A percentile compares a stretch with the other conserved stretches of the same genome.
These are phyloP conservation scores for Thraustotheca clavata DNA, from an alignment of 352 stramenopile genomes.

Conservation along the genomic window DNA sequence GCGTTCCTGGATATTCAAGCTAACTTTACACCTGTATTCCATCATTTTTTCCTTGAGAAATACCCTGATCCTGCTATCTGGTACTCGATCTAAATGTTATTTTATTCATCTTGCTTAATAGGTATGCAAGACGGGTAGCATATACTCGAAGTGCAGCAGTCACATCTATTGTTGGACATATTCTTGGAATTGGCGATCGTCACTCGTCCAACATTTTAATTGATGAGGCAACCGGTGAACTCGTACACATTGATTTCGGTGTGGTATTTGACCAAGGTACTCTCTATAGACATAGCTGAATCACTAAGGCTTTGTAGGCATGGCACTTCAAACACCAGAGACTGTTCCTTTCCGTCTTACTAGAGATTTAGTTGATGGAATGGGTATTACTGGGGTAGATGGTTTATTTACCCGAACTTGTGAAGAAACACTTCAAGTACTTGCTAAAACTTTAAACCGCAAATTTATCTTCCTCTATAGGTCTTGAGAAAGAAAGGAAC, in stretches of 20 bases:
- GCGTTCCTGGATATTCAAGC: constrained; percentile 87
- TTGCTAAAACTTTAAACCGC: not conserved
- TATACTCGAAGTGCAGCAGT: constrained; percentile 96
- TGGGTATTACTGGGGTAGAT: constrained; percentile 94
- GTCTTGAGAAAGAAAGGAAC: constrained; percentile 89
- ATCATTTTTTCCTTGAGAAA: constrained; percentile 97
- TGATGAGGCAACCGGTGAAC: constrained; percentile 93
- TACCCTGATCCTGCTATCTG: constrained; percentile 93
- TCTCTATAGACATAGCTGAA: not conserved
- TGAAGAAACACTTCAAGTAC: constrained; percentile 85
- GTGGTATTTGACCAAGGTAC: constrained; percentile 99
- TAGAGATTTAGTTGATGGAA: constrained; percentile 98
- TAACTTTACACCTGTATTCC: constrained; percentile 96
- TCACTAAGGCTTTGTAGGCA: constrained; percentile 28
- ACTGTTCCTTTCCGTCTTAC: constrained; percentile 98
- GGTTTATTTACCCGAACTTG: constrained; percentile 94
- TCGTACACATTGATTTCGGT: constrained; percentile 99
- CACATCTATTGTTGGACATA: constrained; percentile 95
- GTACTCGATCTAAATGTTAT: constrained; percentile 68
- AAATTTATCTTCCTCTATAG: too few species aligned
- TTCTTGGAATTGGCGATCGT: constrained; percentile 97
- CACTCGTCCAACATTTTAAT: constrained; percentile 99
- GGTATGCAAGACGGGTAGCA: constrained; percentile 57
- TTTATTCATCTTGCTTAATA: too few species aligned
- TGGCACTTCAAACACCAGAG: constrained; percentile 93